Percentiles rank a stretch among this genome's conserved stretches.
Conservation (phyloP, 345 rosid species). For the Populus simonii region DNA sequence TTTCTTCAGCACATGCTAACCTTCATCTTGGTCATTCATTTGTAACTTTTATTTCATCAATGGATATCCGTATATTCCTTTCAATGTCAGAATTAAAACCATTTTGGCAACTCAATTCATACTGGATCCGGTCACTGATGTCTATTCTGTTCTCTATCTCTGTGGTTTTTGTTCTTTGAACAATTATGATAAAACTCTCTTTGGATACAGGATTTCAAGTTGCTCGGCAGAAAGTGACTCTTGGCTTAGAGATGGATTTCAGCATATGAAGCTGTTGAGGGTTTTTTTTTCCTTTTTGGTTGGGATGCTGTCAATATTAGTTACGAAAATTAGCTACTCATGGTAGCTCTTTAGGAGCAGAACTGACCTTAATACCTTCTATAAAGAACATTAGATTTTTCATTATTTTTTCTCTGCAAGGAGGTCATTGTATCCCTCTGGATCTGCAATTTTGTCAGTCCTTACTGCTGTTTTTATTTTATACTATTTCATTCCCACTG, state of each 20-base stretch:
- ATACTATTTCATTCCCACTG: neutral
- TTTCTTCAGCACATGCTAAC: neutral
- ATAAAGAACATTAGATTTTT: slow-evolving; percentile 8
- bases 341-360: slow-evolving; percentile 8
- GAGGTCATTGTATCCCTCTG: slow-evolving; percentile 1
- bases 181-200: neutral
- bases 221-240: neutral
- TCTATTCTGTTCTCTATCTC: neutral
- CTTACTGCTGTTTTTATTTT: neutral
- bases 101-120: neutral
- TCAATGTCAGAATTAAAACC: neutral
- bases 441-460: neutral
- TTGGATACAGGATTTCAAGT: slow-evolving; percentile 21
- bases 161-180: neutral
- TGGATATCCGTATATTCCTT: neutral
- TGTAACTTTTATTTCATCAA: neutral
- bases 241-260: slow-evolving; percentile 10
- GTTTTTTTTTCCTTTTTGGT: slow-evolving; percentile 1
- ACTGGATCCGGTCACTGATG: neutral
- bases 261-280: neutral
- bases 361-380: slow-evolving; percentile 24
- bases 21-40: neutral
- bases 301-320: slow-evolving; percentile 11
- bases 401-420: neutral
- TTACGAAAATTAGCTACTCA: slow-evolving; percentile 14